Evolutionary conservation across 2,329 filamentous ascomycete genomes (phyloP).

Genomic region (Paraphaeosphaeria minitans): DNA sequence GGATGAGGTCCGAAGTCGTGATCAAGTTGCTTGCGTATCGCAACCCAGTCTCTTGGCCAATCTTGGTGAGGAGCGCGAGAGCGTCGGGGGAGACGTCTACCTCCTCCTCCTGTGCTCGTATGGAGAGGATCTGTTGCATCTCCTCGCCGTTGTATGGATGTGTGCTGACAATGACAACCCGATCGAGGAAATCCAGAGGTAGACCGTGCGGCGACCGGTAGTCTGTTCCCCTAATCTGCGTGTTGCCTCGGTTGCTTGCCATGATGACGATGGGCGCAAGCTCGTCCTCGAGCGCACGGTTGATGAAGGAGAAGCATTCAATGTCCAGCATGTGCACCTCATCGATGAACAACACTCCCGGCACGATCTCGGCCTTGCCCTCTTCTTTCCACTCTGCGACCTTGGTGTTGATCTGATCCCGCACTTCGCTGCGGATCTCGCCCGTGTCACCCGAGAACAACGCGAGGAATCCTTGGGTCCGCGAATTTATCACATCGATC

Average conservation of each 20-base stretch:
- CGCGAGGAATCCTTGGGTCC: conserved; percentile 96
- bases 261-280: conserved; percentile 98
- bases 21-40: conserved; percentile 98
- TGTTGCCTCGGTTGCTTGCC: conserved; percentile 94
- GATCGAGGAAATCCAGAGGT: conserved; percentile 93
- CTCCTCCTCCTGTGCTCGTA: conserved; percentile 94
- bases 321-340: conserved; percentile 99
- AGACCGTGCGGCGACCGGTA: conserved; percentile 93
- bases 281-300: conserved; percentile 92
- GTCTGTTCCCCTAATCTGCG: conserved; percentile 89
- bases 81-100: conserved; percentile 90
- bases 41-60: conserved; percentile 88
- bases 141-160: conserved; percentile 82
- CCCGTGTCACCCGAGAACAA: conserved; percentile 98
- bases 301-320: conserved; percentile 98
- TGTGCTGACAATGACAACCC: conserved; percentile 95
- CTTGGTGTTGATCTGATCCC: conserved; percentile 99
- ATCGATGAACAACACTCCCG: conserved; percentile 96
- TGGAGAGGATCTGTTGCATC: conserved; percentile 88
- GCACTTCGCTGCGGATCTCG: conserved; percentile 95
- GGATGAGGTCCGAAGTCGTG: conserved; percentile 87
- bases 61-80: conserved; percentile 90
- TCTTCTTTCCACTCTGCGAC: conserved; percentile 99
- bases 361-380: conserved; percentile 97
- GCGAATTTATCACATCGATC: conserved; percentile 98